Base-by-base conservation (phyloP, 106 monocot genomes). In the Alisma plantagoaquatica region DNA sequence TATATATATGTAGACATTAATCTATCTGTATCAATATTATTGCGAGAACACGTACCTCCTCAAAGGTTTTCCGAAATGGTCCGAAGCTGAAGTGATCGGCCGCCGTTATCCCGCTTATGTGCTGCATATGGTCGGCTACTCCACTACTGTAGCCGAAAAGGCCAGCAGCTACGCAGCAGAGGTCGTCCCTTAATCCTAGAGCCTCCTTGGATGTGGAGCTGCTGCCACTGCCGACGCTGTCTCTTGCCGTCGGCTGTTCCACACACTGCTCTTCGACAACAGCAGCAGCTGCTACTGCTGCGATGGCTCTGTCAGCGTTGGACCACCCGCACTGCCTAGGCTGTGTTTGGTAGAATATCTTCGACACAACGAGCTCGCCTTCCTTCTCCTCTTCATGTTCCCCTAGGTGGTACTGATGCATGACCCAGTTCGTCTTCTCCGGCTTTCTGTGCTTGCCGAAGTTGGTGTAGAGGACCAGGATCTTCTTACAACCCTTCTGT, bases 301-400 rank as follows among this genome's bases (percentile, higher is more conserved):
- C n/a, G n/a, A n/a, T n/a, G n/a, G n/a, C n/a, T n/a, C n/a, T n/a
- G n/a, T n/a, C n/a, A n/a, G n/a, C n/a, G n/a, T n/a, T n/a, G n/a
- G n/a, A n/a, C n/a, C n/a, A n/a, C n/a, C n/a, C n/a, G 41, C 96
- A 79, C 76, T 93, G 92, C 69, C 92, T 68, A 2, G 87, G 92
- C 38, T 93, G 92, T 0, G 92, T 98, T 76, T 98, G 96, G 63
- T 89, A 98, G 76, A 98, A 98, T 15, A 98, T 82, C 66, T 98
- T 98, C 0, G 89, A 98, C 25, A 98, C 89, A 14, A 98, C 89
- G 0, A 98, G 81, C 69, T 98, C 96, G 0, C 92, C 92, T 28
- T 93, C 92, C 57, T 64, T 79, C 71, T 93, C 92, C 71, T 93
- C 92, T 46, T 87, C 79, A 1, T 57, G 60, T 59, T 78, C 75